phyloP scores from a whole-genome alignment of 1,139 yeast species.

The Kodamaea ohmeri region DNA sequence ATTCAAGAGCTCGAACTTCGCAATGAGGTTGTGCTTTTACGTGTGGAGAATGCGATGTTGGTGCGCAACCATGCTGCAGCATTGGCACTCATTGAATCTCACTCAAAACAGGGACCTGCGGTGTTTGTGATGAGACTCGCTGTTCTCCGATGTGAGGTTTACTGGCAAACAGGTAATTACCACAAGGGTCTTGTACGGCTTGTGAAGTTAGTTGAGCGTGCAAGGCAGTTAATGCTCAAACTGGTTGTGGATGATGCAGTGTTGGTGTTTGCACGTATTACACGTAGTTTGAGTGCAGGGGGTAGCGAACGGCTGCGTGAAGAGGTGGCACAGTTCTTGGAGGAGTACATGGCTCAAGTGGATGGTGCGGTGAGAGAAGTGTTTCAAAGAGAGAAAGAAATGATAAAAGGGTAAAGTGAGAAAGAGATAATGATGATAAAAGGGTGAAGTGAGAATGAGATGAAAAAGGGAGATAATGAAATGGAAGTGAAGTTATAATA shows the following conservation, averaged over 20 bases:
- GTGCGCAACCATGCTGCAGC: conserved; percentile 36
- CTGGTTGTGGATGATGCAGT: conserved; percentile 41
- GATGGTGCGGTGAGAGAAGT: conserved; percentile 33
- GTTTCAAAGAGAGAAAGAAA: conserved; percentile 30
- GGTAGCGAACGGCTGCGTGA: conserved; percentile 11
- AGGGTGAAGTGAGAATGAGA: not conserved
- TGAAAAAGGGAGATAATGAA: not conserved
- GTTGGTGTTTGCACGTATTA: conserved; percentile 34
- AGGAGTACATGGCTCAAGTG: conserved; percentile 40
- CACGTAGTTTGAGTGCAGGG: conserved; percentile 32
- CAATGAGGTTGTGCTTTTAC: conserved; percentile 27
- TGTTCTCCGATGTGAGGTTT: conserved; percentile 42
- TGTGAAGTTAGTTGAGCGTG: conserved; percentile 43
- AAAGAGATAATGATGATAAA: not conserved
- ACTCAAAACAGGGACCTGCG: conserved; percentile 23
- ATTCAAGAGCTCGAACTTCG: conserved; percentile 32
- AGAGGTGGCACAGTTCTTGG: conserved; percentile 38
- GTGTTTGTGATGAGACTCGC: conserved; percentile 42
- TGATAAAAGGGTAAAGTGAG: not conserved
- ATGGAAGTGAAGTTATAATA: not conserved
- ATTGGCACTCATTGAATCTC: conserved; percentile 29
- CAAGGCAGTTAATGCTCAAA: conserved; percentile 40
- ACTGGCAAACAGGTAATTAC: conserved; percentile 35
- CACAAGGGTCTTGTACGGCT: conserved; percentile 43
- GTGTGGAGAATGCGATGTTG: conserved; percentile 20